These are phyloP conservation scores for Paramecium tetraurelia DNA, from an alignment of 73 alveolate genomes.

Conservation along the genomic window DNA sequence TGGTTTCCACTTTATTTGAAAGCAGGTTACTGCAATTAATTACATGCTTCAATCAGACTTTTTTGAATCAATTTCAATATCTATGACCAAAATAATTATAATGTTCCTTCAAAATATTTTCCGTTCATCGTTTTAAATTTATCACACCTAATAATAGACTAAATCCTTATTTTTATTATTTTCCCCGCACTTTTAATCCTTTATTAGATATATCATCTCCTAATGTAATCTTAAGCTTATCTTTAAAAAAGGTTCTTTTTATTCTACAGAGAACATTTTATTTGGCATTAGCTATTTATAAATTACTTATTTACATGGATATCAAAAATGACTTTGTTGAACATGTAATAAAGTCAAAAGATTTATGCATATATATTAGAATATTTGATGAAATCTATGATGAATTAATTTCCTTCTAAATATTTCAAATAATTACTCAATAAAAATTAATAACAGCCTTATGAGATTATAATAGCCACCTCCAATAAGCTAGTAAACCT, in stretches of 20 bases:
- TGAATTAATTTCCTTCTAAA: background rate
- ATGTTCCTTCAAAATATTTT: background rate
- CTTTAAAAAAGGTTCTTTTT: constrained; percentile 60
- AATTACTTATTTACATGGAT: background rate
- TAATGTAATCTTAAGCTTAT: constrained; percentile 59
- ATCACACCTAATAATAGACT: constrained; percentile 68
- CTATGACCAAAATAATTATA: background rate
- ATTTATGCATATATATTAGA: background rate
- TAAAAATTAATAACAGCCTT: background rate
- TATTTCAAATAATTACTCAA: background rate
- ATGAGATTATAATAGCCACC: constrained; percentile 26
- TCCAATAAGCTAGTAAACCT: background rate
- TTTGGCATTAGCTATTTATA: constrained; percentile 61
- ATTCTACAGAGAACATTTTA: constrained; percentile 60
- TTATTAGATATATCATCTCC: constrained; percentile 68
- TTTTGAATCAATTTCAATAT: background rate
- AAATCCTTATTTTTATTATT: constrained; percentile 57
- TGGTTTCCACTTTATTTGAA: background rate
- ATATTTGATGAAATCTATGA: background rate
- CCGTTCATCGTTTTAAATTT: constrained; percentile 54
- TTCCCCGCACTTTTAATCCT: background rate
- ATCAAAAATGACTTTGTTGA: background rate
- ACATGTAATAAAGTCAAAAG: background rate
- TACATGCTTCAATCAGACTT: background rate
- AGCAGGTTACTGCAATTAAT: background rate